Conservation (phyloP, 2,329 filamentous ascomycete genomes). For the Fusarium aywerte region DNA sequence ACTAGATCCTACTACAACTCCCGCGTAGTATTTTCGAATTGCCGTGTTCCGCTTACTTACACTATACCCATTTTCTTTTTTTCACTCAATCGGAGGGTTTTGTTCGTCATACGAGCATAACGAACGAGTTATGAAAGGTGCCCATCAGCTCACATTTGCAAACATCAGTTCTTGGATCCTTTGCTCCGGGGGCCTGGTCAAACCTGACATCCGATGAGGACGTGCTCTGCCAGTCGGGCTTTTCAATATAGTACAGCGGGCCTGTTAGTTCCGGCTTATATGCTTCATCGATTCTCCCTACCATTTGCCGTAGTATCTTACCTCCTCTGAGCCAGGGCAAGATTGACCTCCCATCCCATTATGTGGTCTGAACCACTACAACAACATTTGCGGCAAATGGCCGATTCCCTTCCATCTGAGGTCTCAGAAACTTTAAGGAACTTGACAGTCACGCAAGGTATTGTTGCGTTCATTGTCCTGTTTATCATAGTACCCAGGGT, state of each 20-base stretch:
- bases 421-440: background rate
- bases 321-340: background rate
- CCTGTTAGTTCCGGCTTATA: background rate
- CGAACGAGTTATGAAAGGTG: background rate
- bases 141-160: background rate
- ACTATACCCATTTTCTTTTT: background rate
- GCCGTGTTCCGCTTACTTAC: background rate
- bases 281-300: background rate
- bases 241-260: background rate
- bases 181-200: background rate
- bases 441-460: background rate
- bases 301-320: background rate
- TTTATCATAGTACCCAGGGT: background rate
- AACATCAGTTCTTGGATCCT: background rate
- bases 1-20: background rate
- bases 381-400: background rate
- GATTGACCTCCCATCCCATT: too few species aligned
- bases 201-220: background rate
- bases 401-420: background rate
- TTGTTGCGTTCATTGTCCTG: background rate
- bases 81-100: background rate
- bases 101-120: background rate
- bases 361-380: background rate
- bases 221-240: background rate
- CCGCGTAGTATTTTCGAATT: background rate